Conservation (phyloP, 1,139 yeast genomes). For the Blastobotrys illinoisensis region DNA sequence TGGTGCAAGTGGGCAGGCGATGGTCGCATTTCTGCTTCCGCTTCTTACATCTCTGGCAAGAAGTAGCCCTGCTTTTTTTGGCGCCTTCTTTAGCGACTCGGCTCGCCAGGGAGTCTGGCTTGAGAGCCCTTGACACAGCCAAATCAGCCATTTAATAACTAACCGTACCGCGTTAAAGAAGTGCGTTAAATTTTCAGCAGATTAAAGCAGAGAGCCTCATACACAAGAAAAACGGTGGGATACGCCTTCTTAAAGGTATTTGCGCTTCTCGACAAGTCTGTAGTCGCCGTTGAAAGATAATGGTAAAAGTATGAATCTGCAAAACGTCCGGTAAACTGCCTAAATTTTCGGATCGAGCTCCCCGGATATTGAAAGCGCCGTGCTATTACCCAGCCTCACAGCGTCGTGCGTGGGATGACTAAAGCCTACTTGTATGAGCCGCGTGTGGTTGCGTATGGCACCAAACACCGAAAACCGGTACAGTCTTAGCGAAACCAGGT, state of each 20-base stretch:
- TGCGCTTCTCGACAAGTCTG: not conserved
- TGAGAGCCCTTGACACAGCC: not conserved
- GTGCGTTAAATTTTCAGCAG: not conserved
- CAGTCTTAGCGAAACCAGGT: not conserved
- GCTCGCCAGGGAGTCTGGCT: not conserved
- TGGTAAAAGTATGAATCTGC: not conserved
- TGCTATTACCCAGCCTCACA: not conserved
- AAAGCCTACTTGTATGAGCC: not conserved
- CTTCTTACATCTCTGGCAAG: constrained; percentile 28
- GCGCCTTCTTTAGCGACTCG: constrained; percentile 3
- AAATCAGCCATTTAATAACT: not conserved
- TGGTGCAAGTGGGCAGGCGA: constrained; percentile 53
- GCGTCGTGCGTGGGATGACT: not conserved
- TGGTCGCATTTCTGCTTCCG: constrained; percentile 45
- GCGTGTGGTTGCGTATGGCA: not conserved
- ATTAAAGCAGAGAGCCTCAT: not conserved
- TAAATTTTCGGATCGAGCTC: not conserved
- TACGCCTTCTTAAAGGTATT: not conserved
- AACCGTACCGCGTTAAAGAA: not conserved
- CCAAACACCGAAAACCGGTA: not conserved
- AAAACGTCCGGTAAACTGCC: too few species aligned
- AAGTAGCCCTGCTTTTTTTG: constrained; percentile 23
- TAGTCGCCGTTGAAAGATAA: not conserved
- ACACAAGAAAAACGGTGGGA: not conserved
- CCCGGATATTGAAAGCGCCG: not conserved